Evolutionary conservation across 2,329 filamentous ascomycete genomes (phyloP).

Genomic region (Remersonia thermophila): DNA sequence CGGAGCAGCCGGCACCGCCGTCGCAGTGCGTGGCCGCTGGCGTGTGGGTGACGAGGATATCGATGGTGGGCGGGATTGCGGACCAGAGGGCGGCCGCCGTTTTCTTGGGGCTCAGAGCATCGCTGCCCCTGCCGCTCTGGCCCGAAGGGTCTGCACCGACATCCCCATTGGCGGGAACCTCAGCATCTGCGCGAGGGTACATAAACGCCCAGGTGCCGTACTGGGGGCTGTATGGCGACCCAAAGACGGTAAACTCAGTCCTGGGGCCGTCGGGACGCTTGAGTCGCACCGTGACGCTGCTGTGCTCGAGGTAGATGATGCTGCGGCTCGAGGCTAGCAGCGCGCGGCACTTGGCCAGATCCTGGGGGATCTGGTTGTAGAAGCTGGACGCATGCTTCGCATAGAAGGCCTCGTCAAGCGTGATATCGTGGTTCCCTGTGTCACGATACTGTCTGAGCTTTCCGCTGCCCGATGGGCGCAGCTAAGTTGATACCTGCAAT

Average conservation of each 20-base stretch:
- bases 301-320: conserved; percentile 54
- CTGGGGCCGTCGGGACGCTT: conserved; percentile 39
- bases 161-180: conserved; percentile 5
- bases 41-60: conserved; percentile 61
- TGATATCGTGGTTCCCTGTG: conserved; percentile 63
- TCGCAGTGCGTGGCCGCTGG: conserved; percentile 52
- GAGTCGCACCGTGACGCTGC: conserved; percentile 42
- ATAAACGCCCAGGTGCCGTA: conserved; percentile 54
- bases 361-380: conserved; percentile 44
- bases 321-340: conserved; percentile 41
- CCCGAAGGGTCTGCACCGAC: too few species aligned
- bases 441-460: background rate
- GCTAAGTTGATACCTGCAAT: conserved; percentile 42
- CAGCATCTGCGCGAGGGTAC: conserved; percentile 31
- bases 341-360: conserved; percentile 38
- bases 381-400: conserved; percentile 37
- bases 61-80: conserved; percentile 45
- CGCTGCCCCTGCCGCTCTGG: too few species aligned
- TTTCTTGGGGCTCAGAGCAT: too few species aligned
- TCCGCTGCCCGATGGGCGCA: too few species aligned
- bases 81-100: conserved; percentile 38
- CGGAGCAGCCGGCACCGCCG: conserved; percentile 45
- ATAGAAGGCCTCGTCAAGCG: conserved; percentile 54
- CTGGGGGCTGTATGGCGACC: conserved; percentile 53
- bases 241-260: conserved; percentile 56